Base-by-base conservation (phyloP, 1,284 basidiomycete species). In the Marasmius sp. region DNA sequence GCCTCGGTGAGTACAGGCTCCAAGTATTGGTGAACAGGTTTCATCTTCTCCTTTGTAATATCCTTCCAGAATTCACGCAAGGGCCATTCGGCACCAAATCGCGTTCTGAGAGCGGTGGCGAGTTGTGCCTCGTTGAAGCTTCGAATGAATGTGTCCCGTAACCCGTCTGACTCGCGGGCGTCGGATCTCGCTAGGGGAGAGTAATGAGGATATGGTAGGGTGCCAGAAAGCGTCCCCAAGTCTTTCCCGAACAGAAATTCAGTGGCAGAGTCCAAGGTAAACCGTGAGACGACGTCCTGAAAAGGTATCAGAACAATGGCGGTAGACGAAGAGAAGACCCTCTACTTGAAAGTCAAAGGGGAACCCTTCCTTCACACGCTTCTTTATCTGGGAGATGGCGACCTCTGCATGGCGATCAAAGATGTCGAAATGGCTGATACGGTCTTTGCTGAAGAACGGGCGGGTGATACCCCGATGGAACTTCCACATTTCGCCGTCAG, bases 361-460 rank as follows among this genome's bases (percentile, higher is more conserved):
- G 54, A 78, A 75, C 0, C 80, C 82, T 62, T 80, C 77, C 2
- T 64, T 57, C 22, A 81, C 64, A 11, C 81, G 75, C 6, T 66
- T 61, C 61, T 75, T 76, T 60, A 82, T 72, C 53, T 75, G 74
- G 20, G 65, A 51, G 49, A 82, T 68, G 8, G 78, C 74, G 38
- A 74, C 69, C 6, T 75, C 69, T 0, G 79, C 75, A 64, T 82
- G 78, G 0, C 73, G 67, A 34, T 81, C 80, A 63, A 84, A 84
- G 37, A 79, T 77, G 33, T 84, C 81, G 62, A 85, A 83, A 64
- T 85, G 77, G 59, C 72, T 77, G 64, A 84, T 77, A n/a, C 82
- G 75, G 34, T 86, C 84, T 52, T 76, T 75, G 66, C 72, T 81
- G 71, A 86, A 65, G 39, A 65, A 65, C 5, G 64, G 64, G 18